Conservation (phyloP, 2,329 filamentous ascomycete genomes). For the Ilyonectria destructans region DNA sequence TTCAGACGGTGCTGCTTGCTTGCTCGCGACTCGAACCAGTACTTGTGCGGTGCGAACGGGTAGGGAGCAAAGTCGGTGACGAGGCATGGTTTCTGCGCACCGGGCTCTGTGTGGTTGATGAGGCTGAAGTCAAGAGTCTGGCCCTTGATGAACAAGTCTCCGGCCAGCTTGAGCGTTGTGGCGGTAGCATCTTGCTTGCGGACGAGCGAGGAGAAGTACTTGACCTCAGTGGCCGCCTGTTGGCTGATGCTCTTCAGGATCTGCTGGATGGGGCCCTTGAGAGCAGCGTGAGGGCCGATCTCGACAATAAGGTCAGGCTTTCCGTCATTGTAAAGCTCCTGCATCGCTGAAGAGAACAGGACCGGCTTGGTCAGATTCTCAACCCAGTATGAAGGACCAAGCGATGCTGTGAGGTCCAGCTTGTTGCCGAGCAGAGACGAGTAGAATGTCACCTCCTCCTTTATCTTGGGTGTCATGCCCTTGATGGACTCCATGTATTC, state of each 20-base stretch:
- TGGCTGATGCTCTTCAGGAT: conserved; percentile 63
- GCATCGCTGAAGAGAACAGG: conserved; percentile 56
- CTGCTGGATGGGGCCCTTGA: conserved; percentile 67
- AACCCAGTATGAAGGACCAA: conserved; percentile 63
- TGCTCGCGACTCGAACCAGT: conserved; percentile 66
- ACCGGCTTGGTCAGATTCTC: conserved; percentile 61
- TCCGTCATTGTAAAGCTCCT: conserved; percentile 29
- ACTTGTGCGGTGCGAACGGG: conserved; percentile 63
- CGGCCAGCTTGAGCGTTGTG: conserved; percentile 62
- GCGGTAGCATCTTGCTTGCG: conserved; percentile 67
- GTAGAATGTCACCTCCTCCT: conserved; percentile 59
- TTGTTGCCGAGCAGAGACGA: conserved; percentile 63
- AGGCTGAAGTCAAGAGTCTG: conserved; percentile 60
- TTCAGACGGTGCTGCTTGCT: conserved; percentile 61
- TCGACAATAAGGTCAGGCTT: conserved; percentile 57
- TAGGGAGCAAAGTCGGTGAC: conserved; percentile 65
- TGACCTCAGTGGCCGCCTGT: conserved; percentile 57
- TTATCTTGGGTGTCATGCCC: conserved; percentile 48
- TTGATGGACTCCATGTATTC: conserved; percentile 60
- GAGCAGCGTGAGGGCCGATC: conserved; percentile 65
- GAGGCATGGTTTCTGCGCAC: conserved; percentile 43
- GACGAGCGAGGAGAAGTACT: conserved; percentile 64
- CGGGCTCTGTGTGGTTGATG: conserved; percentile 59
- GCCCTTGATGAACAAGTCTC: conserved; percentile 63
- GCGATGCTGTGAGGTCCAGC: conserved; percentile 54